These are phyloP conservation scores for Pisolithus microcarpus DNA, from an alignment of 768 basidiomycete genomes.

Conservation along the genomic window DNA sequence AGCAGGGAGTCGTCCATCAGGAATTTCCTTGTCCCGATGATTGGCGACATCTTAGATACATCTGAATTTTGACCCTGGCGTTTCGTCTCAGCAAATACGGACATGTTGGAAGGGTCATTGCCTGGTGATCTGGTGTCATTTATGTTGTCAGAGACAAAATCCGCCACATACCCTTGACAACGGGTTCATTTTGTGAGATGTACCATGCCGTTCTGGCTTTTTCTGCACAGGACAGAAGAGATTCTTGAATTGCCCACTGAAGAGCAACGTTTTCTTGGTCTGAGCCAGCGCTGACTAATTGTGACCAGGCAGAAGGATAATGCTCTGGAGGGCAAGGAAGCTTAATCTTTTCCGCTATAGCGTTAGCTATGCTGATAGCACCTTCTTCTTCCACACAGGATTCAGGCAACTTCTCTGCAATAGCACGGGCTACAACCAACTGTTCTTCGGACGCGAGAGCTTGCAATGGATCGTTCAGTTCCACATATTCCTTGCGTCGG, in stretches of 20 bases:
- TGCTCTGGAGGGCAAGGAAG: slow-evolving; percentile 2
- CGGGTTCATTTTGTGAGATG: neutral
- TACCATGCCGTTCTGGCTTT: neutral
- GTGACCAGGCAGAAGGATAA: slow-evolving; percentile 6
- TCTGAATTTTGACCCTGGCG: neutral
- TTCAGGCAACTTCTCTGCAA: slow-evolving; percentile 39
- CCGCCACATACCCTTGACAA: slow-evolving; percentile 7
- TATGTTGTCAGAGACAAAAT: neutral
- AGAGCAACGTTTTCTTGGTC: slow-evolving; percentile 14
- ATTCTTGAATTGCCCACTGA: slow-evolving; percentile 27
- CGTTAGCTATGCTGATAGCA: slow-evolving; percentile 3
- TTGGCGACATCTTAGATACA: slow-evolving; percentile 20
- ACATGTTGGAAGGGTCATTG: neutral
- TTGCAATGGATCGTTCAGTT: slow-evolving; percentile 9
- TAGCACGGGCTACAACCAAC: slow-evolving; percentile 37
- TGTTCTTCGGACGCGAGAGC: slow-evolving; percentile 30
- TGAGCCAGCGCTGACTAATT: slow-evolving; percentile 3
- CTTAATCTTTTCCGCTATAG: slow-evolving; percentile 4
- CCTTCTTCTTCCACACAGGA: slow-evolving; percentile 3
- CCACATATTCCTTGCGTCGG: neutral
- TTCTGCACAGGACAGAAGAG: slow-evolving; percentile 12
- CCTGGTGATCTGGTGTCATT: slow-evolving; percentile 1
- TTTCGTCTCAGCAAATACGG: neutral
- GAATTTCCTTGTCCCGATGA: slow-evolving; percentile 66
- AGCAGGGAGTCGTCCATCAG: slow-evolving; percentile 46